A percentile compares a stretch with the other conserved stretches of the same genome.
phyloP scores from a whole-genome alignment of 805 yeast species.

The Cyberlindnera mrakii region DNA sequence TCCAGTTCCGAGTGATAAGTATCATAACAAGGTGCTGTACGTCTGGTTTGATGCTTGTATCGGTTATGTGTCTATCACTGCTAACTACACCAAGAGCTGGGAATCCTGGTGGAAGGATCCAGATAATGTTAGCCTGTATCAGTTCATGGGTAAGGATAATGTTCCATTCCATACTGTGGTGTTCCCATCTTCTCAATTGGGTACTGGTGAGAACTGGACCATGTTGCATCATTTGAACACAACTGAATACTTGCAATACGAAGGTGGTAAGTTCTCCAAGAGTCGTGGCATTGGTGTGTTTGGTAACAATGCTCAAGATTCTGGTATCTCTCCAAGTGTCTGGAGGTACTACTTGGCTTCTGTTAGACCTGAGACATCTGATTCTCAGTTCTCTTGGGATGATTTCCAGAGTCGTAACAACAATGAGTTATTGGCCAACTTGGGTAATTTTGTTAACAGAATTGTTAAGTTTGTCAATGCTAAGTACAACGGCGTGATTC shows the following conservation, averaged over 20 bases:
- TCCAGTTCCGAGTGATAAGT: slow-evolving; percentile 88
- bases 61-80: slow-evolving; percentile 95
- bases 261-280: slow-evolving; percentile 96
- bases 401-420: slow-evolving; percentile 94
- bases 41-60: slow-evolving; percentile 99
- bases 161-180: slow-evolving; percentile 98
- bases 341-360: slow-evolving; percentile 96
- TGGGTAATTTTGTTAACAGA: slow-evolving; percentile 96
- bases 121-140: slow-evolving; percentile 82
- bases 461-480: slow-evolving; percentile 83
- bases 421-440: slow-evolving; percentile 87
- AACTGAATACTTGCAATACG: slow-evolving; percentile 95
- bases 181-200: slow-evolving; percentile 89
- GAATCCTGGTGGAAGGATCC: slow-evolving; percentile 91
- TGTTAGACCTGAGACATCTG: slow-evolving; percentile 92
- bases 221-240: slow-evolving; percentile 85
- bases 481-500: slow-evolving; percentile 88
- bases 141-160: slow-evolving; percentile 99
- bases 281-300: slow-evolving; percentile 98
- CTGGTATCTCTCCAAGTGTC: slow-evolving; percentile 85
- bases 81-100: slow-evolving; percentile 81
- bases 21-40: slow-evolving; percentile 83
- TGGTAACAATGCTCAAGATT: slow-evolving; percentile 94
- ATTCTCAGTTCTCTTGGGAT: slow-evolving; percentile 95
- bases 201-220: slow-evolving; percentile 88